These are phyloP conservation scores for Fusarium dimerum DNA, from an alignment of 2,329 filamentous ascomycete species.

Conservation along the genomic window DNA sequence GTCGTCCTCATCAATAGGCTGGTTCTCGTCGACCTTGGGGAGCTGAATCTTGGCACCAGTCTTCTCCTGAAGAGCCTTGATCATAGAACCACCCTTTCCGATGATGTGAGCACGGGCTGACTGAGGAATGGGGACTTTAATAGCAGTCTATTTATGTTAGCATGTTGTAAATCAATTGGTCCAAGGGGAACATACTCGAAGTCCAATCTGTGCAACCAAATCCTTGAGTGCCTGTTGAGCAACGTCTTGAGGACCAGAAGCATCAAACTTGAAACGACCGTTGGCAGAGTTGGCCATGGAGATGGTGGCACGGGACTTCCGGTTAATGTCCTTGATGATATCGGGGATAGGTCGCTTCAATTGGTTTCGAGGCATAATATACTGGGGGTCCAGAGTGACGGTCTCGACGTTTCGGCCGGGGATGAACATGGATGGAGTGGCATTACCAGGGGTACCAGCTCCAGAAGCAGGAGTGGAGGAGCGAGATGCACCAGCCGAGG, in stretches of 20 bases:
- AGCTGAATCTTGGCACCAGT: conserved; percentile 90
- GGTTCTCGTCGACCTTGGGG: conserved; percentile 72
- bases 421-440: conserved; percentile 61
- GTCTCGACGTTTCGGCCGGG: conserved; percentile 82
- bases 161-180: neutral
- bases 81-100: conserved; percentile 84
- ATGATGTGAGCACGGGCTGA: conserved; percentile 89
- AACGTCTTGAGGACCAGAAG: conserved; percentile 78
- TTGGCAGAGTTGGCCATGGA: conserved; percentile 73
- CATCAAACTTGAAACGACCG: conserved; percentile 78
- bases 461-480: conserved; percentile 66
- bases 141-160: conserved; percentile 44
- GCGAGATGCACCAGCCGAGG: conserved; percentile 57
- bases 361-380: conserved; percentile 74
- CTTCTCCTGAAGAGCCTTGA: conserved; percentile 86
- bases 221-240: conserved; percentile 89
- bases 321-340: conserved; percentile 88
- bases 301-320: conserved; percentile 83
- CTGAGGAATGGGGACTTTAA: conserved; percentile 78
- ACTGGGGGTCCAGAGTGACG: conserved; percentile 71
- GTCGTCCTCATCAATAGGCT: conserved; percentile 63
- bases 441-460: conserved; percentile 43
- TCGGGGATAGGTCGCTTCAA: conserved; percentile 85
- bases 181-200: conserved; percentile 60
- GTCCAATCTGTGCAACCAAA: conserved; percentile 82